Conservation (phyloP, 2,329 filamentous ascomycete genomes). For the Drechslerella dactyloides region DNA sequence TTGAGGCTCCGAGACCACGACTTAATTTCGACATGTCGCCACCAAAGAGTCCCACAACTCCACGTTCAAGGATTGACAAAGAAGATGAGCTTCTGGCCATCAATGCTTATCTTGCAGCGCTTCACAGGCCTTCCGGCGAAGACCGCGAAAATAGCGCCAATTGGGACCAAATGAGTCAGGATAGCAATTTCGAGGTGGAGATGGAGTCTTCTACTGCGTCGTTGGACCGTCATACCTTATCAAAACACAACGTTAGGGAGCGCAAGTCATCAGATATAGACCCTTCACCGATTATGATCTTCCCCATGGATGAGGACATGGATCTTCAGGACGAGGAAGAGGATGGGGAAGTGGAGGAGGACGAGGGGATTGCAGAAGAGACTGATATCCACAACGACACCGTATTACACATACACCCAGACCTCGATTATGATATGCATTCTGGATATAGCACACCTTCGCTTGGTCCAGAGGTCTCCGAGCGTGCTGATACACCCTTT, state of each 20-base stretch:
- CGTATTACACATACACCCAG: too few species aligned
- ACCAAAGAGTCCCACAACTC: background rate
- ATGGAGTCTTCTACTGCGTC: background rate
- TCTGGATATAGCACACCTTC: too few species aligned
- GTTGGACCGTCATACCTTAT: background rate
- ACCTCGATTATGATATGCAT: too few species aligned
- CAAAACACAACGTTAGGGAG: background rate
- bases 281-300: constrained; percentile 9
- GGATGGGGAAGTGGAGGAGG: background rate
- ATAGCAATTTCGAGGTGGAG: background rate
- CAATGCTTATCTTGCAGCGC: constrained; percentile 8
- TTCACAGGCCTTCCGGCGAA: too few species aligned
- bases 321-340: constrained; percentile 5
- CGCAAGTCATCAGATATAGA: constrained; percentile 4
- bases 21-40: constrained; percentile 27
- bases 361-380: background rate
- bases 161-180: background rate
- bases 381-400: background rate
- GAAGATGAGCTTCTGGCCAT: constrained; percentile 8
- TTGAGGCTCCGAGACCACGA: constrained; percentile 14
- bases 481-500: too few species aligned
- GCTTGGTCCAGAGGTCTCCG: too few species aligned
- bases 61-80: background rate
- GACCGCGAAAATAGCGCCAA: background rate
- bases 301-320: constrained; percentile 42